A percentile compares a stretch with the other conserved stretches of the same genome.
Evolutionary conservation across 257 asterid genomes (phyloP).

Genomic region (Nicotiana undulata): DNA sequence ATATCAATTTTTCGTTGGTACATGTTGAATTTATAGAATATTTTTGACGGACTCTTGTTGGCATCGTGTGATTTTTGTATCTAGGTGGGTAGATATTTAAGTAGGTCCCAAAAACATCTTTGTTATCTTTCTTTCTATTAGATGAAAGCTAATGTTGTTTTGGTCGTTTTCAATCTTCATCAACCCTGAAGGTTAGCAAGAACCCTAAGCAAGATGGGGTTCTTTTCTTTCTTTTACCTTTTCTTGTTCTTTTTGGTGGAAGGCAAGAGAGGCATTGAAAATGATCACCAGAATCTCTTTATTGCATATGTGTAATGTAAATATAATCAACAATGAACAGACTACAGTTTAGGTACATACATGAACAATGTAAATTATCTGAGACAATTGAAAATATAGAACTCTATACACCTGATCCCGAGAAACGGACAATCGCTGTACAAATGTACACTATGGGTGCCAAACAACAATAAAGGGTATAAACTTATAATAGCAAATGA

Average conservation of each 20-base stretch:
- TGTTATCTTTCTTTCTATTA: background rate
- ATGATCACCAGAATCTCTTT: background rate
- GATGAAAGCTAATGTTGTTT: background rate
- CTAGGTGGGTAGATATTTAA: too few relatives aligned
- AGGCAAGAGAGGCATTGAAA: background rate
- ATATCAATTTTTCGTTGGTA: too few relatives aligned
- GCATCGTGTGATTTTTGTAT: too few relatives aligned
- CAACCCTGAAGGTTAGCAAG: background rate
- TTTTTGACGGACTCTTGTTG: too few relatives aligned
- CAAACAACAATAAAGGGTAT: background rate
- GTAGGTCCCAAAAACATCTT: background rate
- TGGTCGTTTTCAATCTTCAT: background rate
- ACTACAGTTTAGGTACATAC: background rate
- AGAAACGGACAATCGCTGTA: background rate
- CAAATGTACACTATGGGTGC: background rate
- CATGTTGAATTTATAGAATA: too few relatives aligned
- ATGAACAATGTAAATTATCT: too few relatives aligned
- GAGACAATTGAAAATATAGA: background rate
- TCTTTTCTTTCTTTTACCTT: background rate
- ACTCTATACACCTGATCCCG: background rate
- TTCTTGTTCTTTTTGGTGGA: background rate
- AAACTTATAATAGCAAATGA: background rate
- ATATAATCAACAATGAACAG: background rate
- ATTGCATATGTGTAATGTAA: background rate
- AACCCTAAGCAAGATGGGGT: background rate